These are phyloP conservation scores for Cryptococcus wingfieldii DNA, from an alignment of 1,284 basidiomycete genomes.

Conservation along the genomic window DNA sequence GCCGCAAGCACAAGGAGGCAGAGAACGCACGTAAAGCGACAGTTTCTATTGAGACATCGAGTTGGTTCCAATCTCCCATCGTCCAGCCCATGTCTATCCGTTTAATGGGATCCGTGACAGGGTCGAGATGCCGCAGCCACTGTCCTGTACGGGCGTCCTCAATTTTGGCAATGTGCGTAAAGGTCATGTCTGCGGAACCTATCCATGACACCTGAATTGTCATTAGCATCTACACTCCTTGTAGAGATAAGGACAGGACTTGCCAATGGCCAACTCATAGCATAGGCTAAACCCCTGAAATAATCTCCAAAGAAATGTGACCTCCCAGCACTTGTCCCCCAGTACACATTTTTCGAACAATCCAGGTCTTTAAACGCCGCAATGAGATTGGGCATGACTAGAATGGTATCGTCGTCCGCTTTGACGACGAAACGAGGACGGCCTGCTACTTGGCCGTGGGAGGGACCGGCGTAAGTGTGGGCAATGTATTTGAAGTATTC, in stretches of 20 bases:
- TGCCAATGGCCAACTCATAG: conserved; percentile 50
- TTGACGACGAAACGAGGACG: conserved; percentile 49
- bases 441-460: conserved; percentile 38
- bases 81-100: conserved; percentile 49
- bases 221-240: background rate
- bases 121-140: conserved; percentile 46
- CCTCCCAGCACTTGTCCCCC: conserved; percentile 47
- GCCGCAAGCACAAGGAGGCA: background rate
- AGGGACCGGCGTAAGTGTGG: conserved; percentile 31
- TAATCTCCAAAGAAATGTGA: conserved; percentile 46
- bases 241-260: conserved; percentile 10
- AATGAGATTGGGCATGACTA: conserved; percentile 50
- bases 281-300: conserved; percentile 50
- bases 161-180: conserved; percentile 45
- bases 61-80: conserved; percentile 52
- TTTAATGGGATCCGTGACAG: conserved; percentile 42
- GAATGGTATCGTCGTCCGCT: conserved; percentile 49
- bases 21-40: conserved; percentile 47
- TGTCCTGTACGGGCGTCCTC: conserved; percentile 50
- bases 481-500: conserved; percentile 50
- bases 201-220: conserved; percentile 44
- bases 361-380: conserved; percentile 45
- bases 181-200: conserved; percentile 43
- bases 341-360: conserved; percentile 49
- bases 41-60: conserved; percentile 40